Base-by-base conservation (phyloP, 257 asterid species). In the Rauvolfia tetraphylla region DNA sequence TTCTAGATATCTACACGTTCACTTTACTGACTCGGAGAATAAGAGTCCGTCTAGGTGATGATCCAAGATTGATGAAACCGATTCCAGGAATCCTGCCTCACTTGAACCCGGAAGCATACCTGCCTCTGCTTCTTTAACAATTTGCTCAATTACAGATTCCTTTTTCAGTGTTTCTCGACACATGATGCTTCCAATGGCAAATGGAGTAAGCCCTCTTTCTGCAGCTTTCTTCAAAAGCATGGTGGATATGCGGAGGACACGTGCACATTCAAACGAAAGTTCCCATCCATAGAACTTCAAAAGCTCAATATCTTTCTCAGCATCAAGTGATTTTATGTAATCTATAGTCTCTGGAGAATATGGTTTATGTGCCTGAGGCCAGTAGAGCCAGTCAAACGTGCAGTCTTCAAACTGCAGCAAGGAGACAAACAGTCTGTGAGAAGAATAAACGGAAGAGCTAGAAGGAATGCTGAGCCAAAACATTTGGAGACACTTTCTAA, bases 371-470 rank as follows among this genome's bases (percentile, higher is more conserved):
- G 96, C 87, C 84, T 91, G 97, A 76, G 93, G 97, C 97, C 97
- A 91, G 81, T 88, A 88, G 69, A 91, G 91, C 97, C 97, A 91
- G 79, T 91, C 97, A 51, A 89, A 91, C 0, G 93, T 89, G 86
- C 92, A 91, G 78, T 91, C 97, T 82, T 85, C 86, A 34, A 91
- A 89, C 97, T 91, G 89, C 78, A 79, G 48, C 17, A 48, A 65
- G 59, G 34, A 71, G 22, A 20, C 23, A 68, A 22, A n/a, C n/a
- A n/a, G n/a, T n/a, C n/a, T 58, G 77, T 65, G 75, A 71, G 58
- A 56, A 65, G 53, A 73, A 17, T 34, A 14, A 63, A 8, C 15
- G n/a, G 57, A 46, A 22, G 3, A 48, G 41, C 34, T 46, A 5
- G 18, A 63, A 75, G 46, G 5, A 29, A 41, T 68, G 68, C 39